These are phyloP conservation scores for Polytrichum commune DNA, from an alignment of 225 moss, liverwort and hornwort genomes.

Conservation along the genomic window DNA sequence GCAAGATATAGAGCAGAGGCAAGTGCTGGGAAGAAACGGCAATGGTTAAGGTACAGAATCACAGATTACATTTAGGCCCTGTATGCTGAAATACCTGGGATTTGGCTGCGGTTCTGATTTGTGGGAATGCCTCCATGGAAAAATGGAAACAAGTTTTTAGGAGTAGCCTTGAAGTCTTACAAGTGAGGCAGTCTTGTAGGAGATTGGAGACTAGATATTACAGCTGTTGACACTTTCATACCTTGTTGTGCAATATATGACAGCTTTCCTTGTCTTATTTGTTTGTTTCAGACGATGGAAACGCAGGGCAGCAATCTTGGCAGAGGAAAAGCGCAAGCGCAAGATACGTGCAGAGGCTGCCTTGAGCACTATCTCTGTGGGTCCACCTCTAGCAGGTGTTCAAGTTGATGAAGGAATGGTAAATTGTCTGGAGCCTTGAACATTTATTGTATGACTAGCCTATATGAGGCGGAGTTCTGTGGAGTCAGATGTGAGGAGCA, in stretches of 20 bases:
- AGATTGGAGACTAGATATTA: conserved; percentile 5
- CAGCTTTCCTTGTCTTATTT: conserved; percentile 5
- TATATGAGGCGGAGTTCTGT: no score
- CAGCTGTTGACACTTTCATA: conserved; percentile 5
- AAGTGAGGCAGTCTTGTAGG: conserved; percentile 2
- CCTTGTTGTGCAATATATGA: conserved; percentile 4
- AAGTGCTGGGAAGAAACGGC: conserved; percentile 64
- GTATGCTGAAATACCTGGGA: no score
- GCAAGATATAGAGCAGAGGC: conserved; percentile 65
- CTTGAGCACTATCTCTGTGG: conserved; percentile 67
- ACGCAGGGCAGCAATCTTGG: conserved; percentile 46
- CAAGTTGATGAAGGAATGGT: conserved; percentile 32
- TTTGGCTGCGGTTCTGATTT: no score
- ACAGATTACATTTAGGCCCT: no score
- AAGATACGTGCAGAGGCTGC: conserved; percentile 81
- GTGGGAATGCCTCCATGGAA: no score
- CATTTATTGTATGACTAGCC: neutral
- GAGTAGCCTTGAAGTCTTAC: neutral
- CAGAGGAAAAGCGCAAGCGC: conserved; percentile 57
- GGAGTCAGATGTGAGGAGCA: no score
- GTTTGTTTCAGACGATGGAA: conserved; percentile 72
- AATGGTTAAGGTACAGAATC: conserved; percentile 66
- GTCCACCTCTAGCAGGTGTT: conserved; percentile 51
- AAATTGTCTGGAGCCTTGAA: conserved; percentile 9
- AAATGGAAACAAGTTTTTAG: neutral